Evolutionary conservation across 805 yeast species (phyloP), one percentile per base, ranked within the genome.

Genomic region (Candida takata): DNA sequence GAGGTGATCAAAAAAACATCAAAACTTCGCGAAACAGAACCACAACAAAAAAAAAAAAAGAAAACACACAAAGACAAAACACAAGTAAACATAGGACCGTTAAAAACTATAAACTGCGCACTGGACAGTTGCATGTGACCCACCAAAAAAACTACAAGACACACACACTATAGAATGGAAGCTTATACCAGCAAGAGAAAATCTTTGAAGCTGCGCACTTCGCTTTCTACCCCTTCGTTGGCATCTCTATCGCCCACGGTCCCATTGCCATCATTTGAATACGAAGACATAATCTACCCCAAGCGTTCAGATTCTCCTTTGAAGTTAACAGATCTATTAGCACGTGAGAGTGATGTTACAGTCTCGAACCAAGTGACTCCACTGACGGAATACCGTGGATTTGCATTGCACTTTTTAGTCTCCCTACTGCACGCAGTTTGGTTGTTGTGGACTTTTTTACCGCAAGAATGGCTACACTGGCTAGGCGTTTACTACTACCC

Each of bases 351-450:
- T 1, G 85, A 79, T 54, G 84, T 77, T 13, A 78, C 72, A 0
- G 78, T 77, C 1, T 69, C 78, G 2, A 68, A 73, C 5, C 70
- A 69, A 38, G 57, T 64, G 24, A 68, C 79, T 0, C 72, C 74
- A 34, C 70, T 73, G 47, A 74, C 81, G 1, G 97, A 90, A 51
- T 92, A 90, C 58, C 79, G 74, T 49, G 96, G 97, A 9, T 92
- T 87, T 60, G 84, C 90, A 24, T 69, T 82, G 15, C 85, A 84
- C 53, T 79, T 86, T 5, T 65, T 84, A 0, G 71, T 82, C 12
- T 69, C 79, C 1, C 58, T 77, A 2, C 66, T 72, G 0, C 64
- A 84, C 18, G 38, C 67, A 3, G 57, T 72, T 5, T 83, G 84
- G 70, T 44, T 79, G 2, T 41, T 72, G 5, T 90, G 97, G 97